Evolutionary conservation across 2,329 filamentous ascomycete genomes (phyloP), one percentile per base, ranked within the genome.

Genomic region (Aspergillus hortae): DNA sequence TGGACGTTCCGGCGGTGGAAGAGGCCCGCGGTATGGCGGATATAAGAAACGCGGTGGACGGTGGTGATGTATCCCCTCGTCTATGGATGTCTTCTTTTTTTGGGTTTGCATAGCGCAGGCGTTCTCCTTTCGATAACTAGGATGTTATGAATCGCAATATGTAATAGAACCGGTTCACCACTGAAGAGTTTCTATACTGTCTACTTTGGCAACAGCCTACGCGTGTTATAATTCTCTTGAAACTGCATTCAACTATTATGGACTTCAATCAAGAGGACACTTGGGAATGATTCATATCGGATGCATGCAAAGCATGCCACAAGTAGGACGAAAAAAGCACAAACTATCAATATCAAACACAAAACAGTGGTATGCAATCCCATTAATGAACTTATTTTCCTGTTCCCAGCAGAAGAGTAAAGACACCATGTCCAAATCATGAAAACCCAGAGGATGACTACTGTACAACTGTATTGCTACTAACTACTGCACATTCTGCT

Each of bases 101-200:
- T 59, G 55, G 52, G 53, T 62, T 66, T 67, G 71, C 71, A 74
- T 74, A 74, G 72, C 72, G 71, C 63, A 63, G 72, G 72, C 68
- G 72, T 73, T 73, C 59, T 52, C 57, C 50, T 63, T 62, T 61
- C 54, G 55, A 49, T 53, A 52, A 56, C 58, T 60, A 58, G 59
- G 57, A 62, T 61, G 49, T 59, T 57, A 56, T 54, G 58, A 55
- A 56, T 52, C 50, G 58, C 57, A 54, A 61, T 56, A 55, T 56
- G 53, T 57, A 60, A 58, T 57, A 54, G 48, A 57, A 56, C 48
- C 46, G 48, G 61, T 48, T 50, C 52, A 52, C 46, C n/a, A 23
- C 14, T 38, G 27, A 36, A 23, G 6, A 7, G 38, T 17, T 42
- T 6, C 14, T 6, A 30, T 30, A 11, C 11, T 30, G 27, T 30